Evolutionary conservation across 306 rosid species (phyloP), one percentile per base, ranked within the genome.

Genomic region (Rosa rugosa): DNA sequence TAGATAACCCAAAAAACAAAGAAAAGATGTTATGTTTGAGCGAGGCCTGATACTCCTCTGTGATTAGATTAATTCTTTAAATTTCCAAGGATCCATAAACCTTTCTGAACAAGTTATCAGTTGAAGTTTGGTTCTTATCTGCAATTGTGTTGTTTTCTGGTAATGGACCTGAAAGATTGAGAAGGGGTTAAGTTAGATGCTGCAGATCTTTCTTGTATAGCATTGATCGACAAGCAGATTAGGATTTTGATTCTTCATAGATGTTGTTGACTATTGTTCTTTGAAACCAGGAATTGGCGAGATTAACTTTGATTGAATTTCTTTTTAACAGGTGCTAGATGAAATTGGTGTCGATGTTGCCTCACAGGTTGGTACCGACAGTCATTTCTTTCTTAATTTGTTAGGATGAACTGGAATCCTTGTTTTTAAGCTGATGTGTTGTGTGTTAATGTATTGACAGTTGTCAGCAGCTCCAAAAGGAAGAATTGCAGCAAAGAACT

Each of bases 401-500:
- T 49, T 18, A 7, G 12, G 56, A 42, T 57, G 23, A 46, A 45
- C 75, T 77, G 41, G 20, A 42, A 71, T 76, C 67, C 53, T 81
- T 77, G 71, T 72, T 44, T 78, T 41, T 59, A 81, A 86, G 47
- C 90, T 92, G 81, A 88, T 71, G 75, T 70, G 25, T 47, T 47
- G 74, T 83, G 57, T 80, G 79, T 79, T 81, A 66, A 83, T 77
- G 75, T 75, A 54, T 62, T 72, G 77, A 71, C 90, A 96, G 99
- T 81, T 96, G 75, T 93, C 99, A 82, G 84, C 91, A 36, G 99
- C 97, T 85, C 99, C 99, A 18, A 96, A 91, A 86, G 99, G 98
- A 83, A 91, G 89, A 88, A 85, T 93, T 66, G 89, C 82, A 16
- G 60, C 88, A 56, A 96, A 87, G 89, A 93, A 78, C 75, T 70